Base-by-base conservation (phyloP, 2,329 filamentous ascomycete species). In the Pyricularia grisea region DNA sequence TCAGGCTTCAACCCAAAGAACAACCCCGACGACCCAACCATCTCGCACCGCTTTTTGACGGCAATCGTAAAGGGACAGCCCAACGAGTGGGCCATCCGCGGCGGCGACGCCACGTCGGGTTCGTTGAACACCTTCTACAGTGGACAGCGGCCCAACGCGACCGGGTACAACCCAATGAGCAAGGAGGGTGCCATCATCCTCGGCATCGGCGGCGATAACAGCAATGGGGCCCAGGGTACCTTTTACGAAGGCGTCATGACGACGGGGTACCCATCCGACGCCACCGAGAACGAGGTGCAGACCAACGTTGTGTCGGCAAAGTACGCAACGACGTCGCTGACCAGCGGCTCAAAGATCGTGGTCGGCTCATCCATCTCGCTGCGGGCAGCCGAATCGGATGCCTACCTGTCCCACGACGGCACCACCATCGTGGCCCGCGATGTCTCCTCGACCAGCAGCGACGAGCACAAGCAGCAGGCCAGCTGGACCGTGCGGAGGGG, bases 151-250 rank as follows among this genome's bases (percentile, higher is more conserved):
- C 88, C 88, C 4, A 80, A 69, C 7, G 78, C 69, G 1, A 71
- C 74, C 17, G 87, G 86, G 11, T 90, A 90, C 77, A 84, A 88
- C 74, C 82, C 84, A 0, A 90, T 90, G 88, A 79, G 73, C 71
- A 89, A 90, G 72, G 87, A 90, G 74, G 88, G 88, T 14, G 84
- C 87, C 69, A 88, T 90, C 64, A 82, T 90, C 70, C 85, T 90
- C n/a, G 88, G 88, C n/a, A 89, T 90, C 68, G 88, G 88, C n/a
- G 88, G 88, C 9, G 88, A 90, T 72, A 90, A 88, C 78, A 88
- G 85, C 74, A 78, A 80, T 72, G 73, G 84, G 65, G 87, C 81
- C 0, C 85, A 88, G 74, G 87, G 88, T 30, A 89, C 87, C 0
- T 88, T 88, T 73, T 88, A 90, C 76, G 88, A 90, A 76, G 88